These are phyloP conservation scores for Yamadazyma sp. DNA, from an alignment of 1,139 yeast species.

Conservation along the genomic window DNA sequence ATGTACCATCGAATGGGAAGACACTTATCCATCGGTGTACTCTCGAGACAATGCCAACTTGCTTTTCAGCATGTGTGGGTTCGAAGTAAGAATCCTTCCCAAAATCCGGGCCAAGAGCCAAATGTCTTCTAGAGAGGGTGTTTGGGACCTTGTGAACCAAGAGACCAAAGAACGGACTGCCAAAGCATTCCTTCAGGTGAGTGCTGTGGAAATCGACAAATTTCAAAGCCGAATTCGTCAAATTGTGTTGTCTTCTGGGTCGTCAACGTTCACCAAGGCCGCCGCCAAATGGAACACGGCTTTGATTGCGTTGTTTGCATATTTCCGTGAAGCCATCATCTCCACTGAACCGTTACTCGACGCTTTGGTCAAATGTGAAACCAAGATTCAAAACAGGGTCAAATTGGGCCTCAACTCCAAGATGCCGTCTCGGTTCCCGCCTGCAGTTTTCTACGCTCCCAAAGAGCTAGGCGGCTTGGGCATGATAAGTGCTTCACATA, in stretches of 20 bases:
- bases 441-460: conserved; percentile 97
- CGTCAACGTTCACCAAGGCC: conserved; percentile 91
- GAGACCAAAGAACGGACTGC: conserved; percentile 84
- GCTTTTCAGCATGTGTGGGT: conserved; percentile 90
- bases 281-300: conserved; percentile 98
- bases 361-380: conserved; percentile 84
- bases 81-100: conserved; percentile 88
- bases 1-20: conserved; percentile 76
- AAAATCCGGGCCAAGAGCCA: conserved; percentile 56
- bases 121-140: conserved; percentile 65
- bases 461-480: conserved; percentile 97
- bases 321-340: conserved; percentile 90
- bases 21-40: conserved; percentile 82
- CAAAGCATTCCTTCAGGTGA: conserved; percentile 81
- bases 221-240: conserved; percentile 87
- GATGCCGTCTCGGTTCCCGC: conserved; percentile 98
- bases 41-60: conserved; percentile 88
- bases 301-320: conserved; percentile 78
- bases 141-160: conserved; percentile 83
- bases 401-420: conserved; percentile 94
- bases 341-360: conserved; percentile 80
- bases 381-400: conserved; percentile 90
- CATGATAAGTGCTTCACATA: conserved; percentile 96
- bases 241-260: conserved; percentile 92
- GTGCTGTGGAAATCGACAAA: conserved; percentile 73